A percentile compares a stretch with the other conserved stretches of the same genome.
phyloP scores from a whole-genome alignment of 345 rosid species.

The Populus euphratica region DNA sequence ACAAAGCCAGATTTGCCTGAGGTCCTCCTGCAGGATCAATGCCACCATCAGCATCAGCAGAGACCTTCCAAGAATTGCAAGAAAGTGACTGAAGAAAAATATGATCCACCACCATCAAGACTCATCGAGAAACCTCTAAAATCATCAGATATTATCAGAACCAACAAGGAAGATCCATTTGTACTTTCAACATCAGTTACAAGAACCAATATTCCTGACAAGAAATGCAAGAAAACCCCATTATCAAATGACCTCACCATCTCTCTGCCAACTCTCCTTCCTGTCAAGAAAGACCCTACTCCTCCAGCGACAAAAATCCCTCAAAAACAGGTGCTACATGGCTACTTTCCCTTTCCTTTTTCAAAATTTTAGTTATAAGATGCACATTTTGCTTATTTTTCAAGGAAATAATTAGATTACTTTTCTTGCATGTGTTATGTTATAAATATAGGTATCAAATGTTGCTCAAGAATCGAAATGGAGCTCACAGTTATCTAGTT shows the following conservation, averaged over 20 bases:
- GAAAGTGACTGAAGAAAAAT: constrained; percentile 14
- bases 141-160: constrained; percentile 34
- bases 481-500: constrained; percentile 52
- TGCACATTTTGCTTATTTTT: neutral
- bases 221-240: constrained; percentile 55
- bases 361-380: neutral
- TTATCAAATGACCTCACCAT: constrained; percentile 42
- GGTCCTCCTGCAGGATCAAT: neutral
- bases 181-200: constrained; percentile 38
- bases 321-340: constrained; percentile 49
- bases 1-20: neutral
- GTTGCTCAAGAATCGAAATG: constrained; percentile 42
- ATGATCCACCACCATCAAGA: constrained; percentile 12
- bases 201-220: constrained; percentile 45
- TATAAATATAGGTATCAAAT: constrained; percentile 10
- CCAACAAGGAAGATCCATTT: constrained; percentile 68
- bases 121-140: constrained; percentile 38
- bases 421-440: constrained; percentile 4
- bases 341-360: neutral
- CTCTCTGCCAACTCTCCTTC: constrained; percentile 31
- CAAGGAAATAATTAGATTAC: neutral
- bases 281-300: constrained; percentile 68
- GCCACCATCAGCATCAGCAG: neutral
- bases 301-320: constrained; percentile 52
- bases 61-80: constrained; percentile 31